Evolutionary conservation across 495 filamentous ascomycete genomes (phyloP), one percentile per base, ranked within the genome.

Genomic region (Jackrogersella minutella): DNA sequence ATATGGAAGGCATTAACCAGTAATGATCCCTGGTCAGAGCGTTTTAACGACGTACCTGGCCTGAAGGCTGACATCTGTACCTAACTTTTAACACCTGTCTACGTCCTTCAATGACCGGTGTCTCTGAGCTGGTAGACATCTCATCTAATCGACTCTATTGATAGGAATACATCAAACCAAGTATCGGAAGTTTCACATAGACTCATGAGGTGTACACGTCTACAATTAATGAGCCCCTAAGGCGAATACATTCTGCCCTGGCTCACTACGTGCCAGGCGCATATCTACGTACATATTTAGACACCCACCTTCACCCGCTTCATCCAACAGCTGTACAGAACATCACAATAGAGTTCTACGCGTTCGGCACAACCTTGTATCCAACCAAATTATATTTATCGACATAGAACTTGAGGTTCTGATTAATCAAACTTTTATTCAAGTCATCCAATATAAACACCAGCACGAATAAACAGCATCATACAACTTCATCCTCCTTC

Each of bases 111-210:
- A n/a, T 17, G 22, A 52, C n/a, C 4, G 22, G 30, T 5, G 5
- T 39, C 8, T 51, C 49, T 47, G 21, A 52, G 16, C 21, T 62
- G 39, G 46, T 21, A 58, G 39, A 62, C 52, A 57, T 26, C 36
- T 24, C 14, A 17, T 51, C n/a, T 56, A 11, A 7, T 6, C 30
- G 17, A 26, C 2, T 51, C 34, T 62, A 10, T 41, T 46, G 10
- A 13, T 41, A 56, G 19, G 31, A 0, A 33, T 11, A 50, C 19
- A 51, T 8, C 58, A 5, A 21, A 51, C 13, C 16, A 2, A 31
- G 0, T 5, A 1, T n/a, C n/a, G n/a, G n/a, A 3, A 10, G 22
- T 54, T 53, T 58, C 33, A 14, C 34, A 17, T 26, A 2, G 53
- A 58, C 9, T 11, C 30, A 33, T 58, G 40, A 62, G 8, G 30